Conservation (phyloP, 768 basidiomycete species). For the Lactarius vividus region DNA sequence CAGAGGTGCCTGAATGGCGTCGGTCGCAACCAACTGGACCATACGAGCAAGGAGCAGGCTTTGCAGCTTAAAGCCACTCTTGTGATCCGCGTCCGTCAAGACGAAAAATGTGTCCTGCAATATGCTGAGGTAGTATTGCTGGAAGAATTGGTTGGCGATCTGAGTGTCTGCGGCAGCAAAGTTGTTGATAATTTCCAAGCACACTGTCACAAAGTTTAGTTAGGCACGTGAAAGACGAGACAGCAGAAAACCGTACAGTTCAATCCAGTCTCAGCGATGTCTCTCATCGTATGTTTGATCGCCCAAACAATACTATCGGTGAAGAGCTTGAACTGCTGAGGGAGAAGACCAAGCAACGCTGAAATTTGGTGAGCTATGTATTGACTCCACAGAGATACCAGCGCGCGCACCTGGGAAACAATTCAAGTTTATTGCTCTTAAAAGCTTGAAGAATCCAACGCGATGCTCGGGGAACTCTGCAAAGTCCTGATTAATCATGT, state of each 20-base stretch:
- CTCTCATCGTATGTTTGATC: conserved; percentile 99
- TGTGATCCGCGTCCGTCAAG: conserved; percentile 96
- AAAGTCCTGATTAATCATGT: conserved; percentile 99
- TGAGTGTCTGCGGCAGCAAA: conserved; percentile 77
- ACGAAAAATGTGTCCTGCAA: conserved; percentile 97
- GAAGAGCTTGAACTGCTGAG: conserved; percentile 91
- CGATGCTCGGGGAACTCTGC: conserved; percentile 98
- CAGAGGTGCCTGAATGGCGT: conserved; percentile 75
- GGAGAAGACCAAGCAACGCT: conserved; percentile 87
- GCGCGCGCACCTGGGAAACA: conserved; percentile 87
- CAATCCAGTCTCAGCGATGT: conserved; percentile 90
- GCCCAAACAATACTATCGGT: conserved; percentile 99
- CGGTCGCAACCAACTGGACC: conserved; percentile 87
- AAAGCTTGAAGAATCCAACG: conserved; percentile 92
- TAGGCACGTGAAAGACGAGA: conserved; percentile 7
- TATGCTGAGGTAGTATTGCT: conserved; percentile 90
- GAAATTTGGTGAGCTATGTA: neutral
- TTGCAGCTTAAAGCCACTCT: conserved; percentile 97
- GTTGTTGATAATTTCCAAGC: conserved; percentile 92
- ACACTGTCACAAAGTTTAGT: conserved; percentile 51
- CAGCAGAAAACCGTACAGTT: conserved; percentile 50
- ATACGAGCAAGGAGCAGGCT: conserved; percentile 88
- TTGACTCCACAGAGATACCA: neutral
- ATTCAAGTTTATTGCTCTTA: conserved; percentile 86
- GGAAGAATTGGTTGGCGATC: conserved; percentile 92